Evolutionary conservation across 495 filamentous ascomycete species (phyloP), one percentile per base, ranked within the genome.

Genomic region (Apodospora peruviana): DNA sequence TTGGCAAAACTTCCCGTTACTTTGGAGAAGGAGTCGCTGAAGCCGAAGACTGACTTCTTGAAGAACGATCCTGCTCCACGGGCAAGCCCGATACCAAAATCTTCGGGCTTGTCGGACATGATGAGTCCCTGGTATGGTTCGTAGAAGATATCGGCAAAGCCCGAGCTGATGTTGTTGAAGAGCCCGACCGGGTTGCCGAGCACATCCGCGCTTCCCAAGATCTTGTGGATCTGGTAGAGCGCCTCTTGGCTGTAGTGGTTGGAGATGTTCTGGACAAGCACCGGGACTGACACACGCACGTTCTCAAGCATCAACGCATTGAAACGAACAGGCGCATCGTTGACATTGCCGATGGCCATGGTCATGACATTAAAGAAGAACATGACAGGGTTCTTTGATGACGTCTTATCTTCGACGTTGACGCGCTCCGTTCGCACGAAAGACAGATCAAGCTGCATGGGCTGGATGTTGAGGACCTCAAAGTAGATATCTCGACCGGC

Each of bases 341-440:
- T 98, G 74, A 98, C 85, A 59, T 98, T 98, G 44, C 93, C 93
- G 57, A 98, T 88, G 10, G 93, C 95, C 93, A 98, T 98, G 17
- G 93, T 96, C 76, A 98, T 82, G 57, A 96, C 87, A 64, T 98
- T 96, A 65, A 98, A 81, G 62, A 96, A 86, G 73, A 96, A 97
- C 90, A 96, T 95, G 68, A 98, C 69, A 1, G 93, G 93, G 56
- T 95, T 97, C 5, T 81, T 83, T 2, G 90, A 90, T 18, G 89
- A 86, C 1, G 86, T 87, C 57, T 87, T 89, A 65, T 97, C 93
- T 60, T 98, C 94, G 16, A 85, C 91, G 56, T 98, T 98, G 65
- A 98, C 87, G 22, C 89, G 82, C 66, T 98, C 93, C 4, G 93
- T 98, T 17, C 93, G 87, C 61, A 98, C 91, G 58, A 98, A 94